These are phyloP conservation scores for Leccinum incarnatum DNA, from an alignment of 768 basidiomycete species.

Conservation along the genomic window DNA sequence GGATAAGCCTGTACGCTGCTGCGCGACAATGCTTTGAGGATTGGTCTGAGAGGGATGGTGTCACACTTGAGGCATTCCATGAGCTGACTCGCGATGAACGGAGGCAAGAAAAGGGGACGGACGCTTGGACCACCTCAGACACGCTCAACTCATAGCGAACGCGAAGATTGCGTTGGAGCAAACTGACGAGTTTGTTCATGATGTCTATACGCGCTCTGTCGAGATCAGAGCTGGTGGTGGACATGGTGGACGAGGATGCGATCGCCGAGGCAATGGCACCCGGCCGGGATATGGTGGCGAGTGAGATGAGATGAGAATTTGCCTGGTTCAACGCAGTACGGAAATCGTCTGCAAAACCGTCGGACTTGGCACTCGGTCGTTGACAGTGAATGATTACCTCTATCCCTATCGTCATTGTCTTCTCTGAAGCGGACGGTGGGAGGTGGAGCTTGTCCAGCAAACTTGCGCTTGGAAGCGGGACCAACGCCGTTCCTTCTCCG, in stretches of 20 bases:
- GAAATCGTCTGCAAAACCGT: conserved; percentile 58
- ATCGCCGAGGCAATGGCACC: conserved; percentile 33
- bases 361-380: background rate
- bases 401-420: conserved; percentile 36
- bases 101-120: conserved; percentile 30
- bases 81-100: conserved; percentile 9
- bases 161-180: conserved; percentile 67
- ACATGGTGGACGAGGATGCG: conserved; percentile 38
- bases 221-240: conserved; percentile 36
- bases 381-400: conserved; percentile 24
- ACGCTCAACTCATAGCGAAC: conserved; percentile 76
- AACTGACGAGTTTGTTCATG: conserved; percentile 61
- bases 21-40: conserved; percentile 73
- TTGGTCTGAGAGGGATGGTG: conserved; percentile 74
- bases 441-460: conserved; percentile 33
- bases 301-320: conserved; percentile 51
- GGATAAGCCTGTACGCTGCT: conserved; percentile 78
- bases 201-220: conserved; percentile 59
- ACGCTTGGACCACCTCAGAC: conserved; percentile 73
- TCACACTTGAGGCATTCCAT: conserved; percentile 50
- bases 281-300: conserved; percentile 45
- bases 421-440: conserved; percentile 28
- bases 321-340: conserved; percentile 70
- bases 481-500: conserved; percentile 30
- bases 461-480: conserved; percentile 30